Conservation (phyloP, 2,329 filamentous ascomycete species). For the Alternaria arbusti region DNA sequence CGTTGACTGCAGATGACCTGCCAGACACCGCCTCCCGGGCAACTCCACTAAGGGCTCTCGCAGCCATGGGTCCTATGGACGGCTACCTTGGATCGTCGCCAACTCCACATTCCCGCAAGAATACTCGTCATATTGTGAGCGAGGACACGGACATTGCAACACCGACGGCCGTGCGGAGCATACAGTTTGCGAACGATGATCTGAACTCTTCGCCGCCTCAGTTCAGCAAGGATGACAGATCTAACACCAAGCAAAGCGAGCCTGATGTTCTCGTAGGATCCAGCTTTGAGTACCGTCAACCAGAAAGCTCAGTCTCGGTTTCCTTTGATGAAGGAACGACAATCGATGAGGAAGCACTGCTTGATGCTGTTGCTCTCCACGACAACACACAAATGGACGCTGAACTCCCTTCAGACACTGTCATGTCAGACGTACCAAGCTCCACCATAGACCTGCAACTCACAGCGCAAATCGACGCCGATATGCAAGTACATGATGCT, state of each 20-base stretch:
- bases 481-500: conserved; percentile 33
- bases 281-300: conserved; percentile 30
- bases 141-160: conserved; percentile 38
- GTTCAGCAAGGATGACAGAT: conserved; percentile 21
- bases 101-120: conserved; percentile 41
- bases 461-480: conserved; percentile 44
- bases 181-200: conserved; percentile 33
- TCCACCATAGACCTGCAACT: conserved; percentile 43
- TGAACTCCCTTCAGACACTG: conserved; percentile 8
- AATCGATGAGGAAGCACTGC: conserved; percentile 36
- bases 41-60: conserved; percentile 34
- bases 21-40: conserved; percentile 25
- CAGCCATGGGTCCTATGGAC: conserved; percentile 43
- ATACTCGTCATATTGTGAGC: conserved; percentile 30
- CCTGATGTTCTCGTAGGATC: conserved; percentile 17
- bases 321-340: conserved; percentile 45
- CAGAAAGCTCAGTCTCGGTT: conserved; percentile 17
- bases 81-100: conserved; percentile 46
- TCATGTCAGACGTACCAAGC: conserved; percentile 36
- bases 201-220: conserved; percentile 46
- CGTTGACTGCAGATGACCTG: conserved; percentile 31
- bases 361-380: conserved; percentile 15
- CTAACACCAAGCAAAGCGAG: not conserved
- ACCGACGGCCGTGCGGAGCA: conserved; percentile 35
- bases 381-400: conserved; percentile 8